Evolutionary conservation across 2,329 filamentous ascomycete species (phyloP).

Genomic region (Coleophoma crateriformis): DNA sequence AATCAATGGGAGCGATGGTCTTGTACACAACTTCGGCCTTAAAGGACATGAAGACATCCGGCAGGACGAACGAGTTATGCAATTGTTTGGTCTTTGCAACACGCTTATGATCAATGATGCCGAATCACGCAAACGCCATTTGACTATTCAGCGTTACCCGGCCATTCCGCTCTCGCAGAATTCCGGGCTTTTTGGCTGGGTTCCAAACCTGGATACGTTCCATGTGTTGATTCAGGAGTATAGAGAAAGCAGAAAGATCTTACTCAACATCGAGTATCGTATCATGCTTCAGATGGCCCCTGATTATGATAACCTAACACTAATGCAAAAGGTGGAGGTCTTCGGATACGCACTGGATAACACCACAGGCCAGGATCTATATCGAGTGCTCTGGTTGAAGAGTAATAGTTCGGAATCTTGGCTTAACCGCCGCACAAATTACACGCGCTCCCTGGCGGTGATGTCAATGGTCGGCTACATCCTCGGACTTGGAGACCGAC

Average conservation of each 20-base stretch:
- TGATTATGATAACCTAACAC: slow-evolving; percentile 94
- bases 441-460: slow-evolving; percentile 91
- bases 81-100: slow-evolving; percentile 95
- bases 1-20: slow-evolving; percentile 83
- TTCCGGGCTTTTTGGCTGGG: slow-evolving; percentile 91
- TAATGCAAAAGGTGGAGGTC: slow-evolving; percentile 99
- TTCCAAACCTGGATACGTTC: slow-evolving; percentile 93
- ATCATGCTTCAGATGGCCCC: slow-evolving; percentile 99
- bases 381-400: slow-evolving; percentile 97
- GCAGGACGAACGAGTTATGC: slow-evolving; percentile 98
- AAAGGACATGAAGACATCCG: slow-evolving; percentile 99
- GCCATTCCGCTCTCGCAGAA: slow-evolving; percentile 96
- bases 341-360: slow-evolving; percentile 99
- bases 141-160: slow-evolving; percentile 92
- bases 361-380: slow-evolving; percentile 96
- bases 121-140: slow-evolving; percentile 93
- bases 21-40: slow-evolving; percentile 78
- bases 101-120: slow-evolving; percentile 89
- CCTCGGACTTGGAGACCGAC: slow-evolving; percentile 88
- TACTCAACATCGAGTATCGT: slow-evolving; percentile 97
- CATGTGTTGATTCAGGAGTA: slow-evolving; percentile 97
- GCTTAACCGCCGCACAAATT: slow-evolving; percentile 97
- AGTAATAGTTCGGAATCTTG: slow-evolving; percentile 97
- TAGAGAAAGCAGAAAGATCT: slow-evolving; percentile 90
- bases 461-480: slow-evolving; percentile 99